Evolutionary conservation across 257 asterid species (phyloP), one percentile per base, ranked within the genome.

Genomic region (Solanum appendiculatum): DNA sequence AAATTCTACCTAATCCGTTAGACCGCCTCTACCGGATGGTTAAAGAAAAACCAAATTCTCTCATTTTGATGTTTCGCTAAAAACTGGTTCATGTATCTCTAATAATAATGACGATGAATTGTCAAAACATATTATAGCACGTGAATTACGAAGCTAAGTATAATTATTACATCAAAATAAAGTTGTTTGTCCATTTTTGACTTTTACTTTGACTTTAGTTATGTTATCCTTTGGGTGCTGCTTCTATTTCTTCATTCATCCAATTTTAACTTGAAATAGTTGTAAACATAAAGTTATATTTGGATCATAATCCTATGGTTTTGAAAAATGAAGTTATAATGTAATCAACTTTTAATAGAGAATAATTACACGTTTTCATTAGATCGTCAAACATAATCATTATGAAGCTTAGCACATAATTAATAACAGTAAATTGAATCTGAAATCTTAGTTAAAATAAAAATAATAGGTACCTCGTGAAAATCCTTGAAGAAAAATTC

Each of bases 401-500:
- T n/a, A n/a, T 27, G 82, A 80, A 87, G 60, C 18, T 83, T 5
- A n/a, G 69, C 39, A 4, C 18, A 33, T 29, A 72, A 27, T 4
- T 27, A 20, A 34, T 12, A 44, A 13, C 54, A 6, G 20, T 31
- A 68, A 1, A 34, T n/a, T 36, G 54, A 9, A 44, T 82, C 13
- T 10, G 82, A 73, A 25, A 21, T 16, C 9, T 27, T 36, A 34
- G 29, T 21, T 7, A 34, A n/a, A 86, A 31, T 0, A 39, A 39
- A 39, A 7, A 0, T 39, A 1, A 11, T 2, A 11, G 1, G 3
- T 83, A 90, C 90, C 91, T 87, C 84, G 3, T 83, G 85, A 33
- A 89, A 83, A 40, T 86, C 84, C 44, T 25, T 58, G 84, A 44
- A 88, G 36, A 87, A 29, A 48, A 86, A 74, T 46, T 86, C 68